Evolutionary conservation across 768 basidiomycete species (phyloP), one percentile per base, ranked within the genome.

Genomic region (Lactarius sp.): DNA sequence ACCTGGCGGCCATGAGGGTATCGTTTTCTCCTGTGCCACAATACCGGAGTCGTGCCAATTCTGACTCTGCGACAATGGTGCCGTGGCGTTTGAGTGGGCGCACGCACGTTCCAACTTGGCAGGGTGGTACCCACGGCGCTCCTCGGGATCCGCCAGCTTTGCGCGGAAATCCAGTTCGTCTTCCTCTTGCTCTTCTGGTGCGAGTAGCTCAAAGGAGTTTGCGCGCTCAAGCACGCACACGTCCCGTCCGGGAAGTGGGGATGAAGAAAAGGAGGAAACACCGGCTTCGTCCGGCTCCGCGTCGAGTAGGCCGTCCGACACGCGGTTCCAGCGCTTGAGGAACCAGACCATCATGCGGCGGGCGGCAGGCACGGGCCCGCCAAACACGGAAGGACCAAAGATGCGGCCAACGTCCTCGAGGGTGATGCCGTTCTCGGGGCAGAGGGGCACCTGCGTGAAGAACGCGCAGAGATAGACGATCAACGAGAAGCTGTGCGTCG

Each of bases 361-460:
- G 7, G 61, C 60, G 1, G 62, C 68, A 8, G 56, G 54, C 20
- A 66, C 51, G 5, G 67, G 60, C 16, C 75, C 76, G 3, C 79
- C 77, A 51, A 80, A 70, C 42, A 83, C 67, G 14, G 74, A 69
- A 2, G 71, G 71, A 8, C 78, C 81, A 57, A 83, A 83, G 55
- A 82, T 78, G 49, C 77, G 72, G 6, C 78, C 78, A 55, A 82
- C 75, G 50, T 77, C 76, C 56, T 80, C 76, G 41, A 78, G 71
- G 6, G 77, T 71, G n/a, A 84, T 68, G 1, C 77, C 76, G 62
- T 84, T 83, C 50, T 80, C 80, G 1, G 81, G 78, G 59, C 77
- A 80, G 7, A 81, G 73, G 2, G 80, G 82, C 0, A 83, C 70
- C 66, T 84, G 82, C 1, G 79, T 79, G 68, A 83, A 80, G 70